phyloP scores from a whole-genome alignment of 805 yeast species.

The Teunomyces lycoperdinae region DNA sequence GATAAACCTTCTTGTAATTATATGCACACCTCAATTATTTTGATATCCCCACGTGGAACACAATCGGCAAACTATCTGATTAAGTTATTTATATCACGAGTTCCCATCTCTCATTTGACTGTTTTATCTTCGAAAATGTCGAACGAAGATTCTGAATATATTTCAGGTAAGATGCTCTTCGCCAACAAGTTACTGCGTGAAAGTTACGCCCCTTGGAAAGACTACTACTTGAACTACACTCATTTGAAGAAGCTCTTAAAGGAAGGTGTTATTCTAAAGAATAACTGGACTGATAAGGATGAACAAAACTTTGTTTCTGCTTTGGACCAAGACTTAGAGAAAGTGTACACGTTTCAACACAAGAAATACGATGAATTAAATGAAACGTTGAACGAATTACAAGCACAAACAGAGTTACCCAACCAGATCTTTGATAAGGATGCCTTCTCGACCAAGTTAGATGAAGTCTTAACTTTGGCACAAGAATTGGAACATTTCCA shows the following conservation, averaged over 20 bases:
- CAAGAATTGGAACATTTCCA: conserved; percentile 88
- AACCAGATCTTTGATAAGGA: conserved; percentile 50
- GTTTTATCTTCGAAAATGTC: not conserved
- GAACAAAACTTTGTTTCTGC: conserved; percentile 66
- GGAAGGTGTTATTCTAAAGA: conserved; percentile 54
- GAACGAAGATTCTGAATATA: conserved; percentile 6
- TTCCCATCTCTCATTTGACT: not conserved
- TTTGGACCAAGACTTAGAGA: conserved; percentile 68
- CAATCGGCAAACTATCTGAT: not conserved
- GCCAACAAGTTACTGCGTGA: conserved; percentile 82
- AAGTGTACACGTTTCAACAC: conserved; percentile 71
- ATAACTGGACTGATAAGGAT: conserved; percentile 66
- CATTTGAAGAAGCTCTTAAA: conserved; percentile 63
- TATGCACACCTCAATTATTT: not conserved
- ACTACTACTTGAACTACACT: conserved; percentile 65
- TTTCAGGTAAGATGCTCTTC: conserved; percentile 61
- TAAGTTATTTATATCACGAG: conserved; percentile 1
- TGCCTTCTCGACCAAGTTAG: conserved; percentile 65
- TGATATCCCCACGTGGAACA: conserved; percentile 3
- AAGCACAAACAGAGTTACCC: conserved; percentile 47
- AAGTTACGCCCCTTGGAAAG: conserved; percentile 85
- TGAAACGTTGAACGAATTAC: conserved; percentile 61
- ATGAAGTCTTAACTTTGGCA: conserved; percentile 68
- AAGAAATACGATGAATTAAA: conserved; percentile 67
- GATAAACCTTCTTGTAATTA: not conserved